Base-by-base conservation (phyloP, 331 rosid genomes). In the Rosa hybrid region DNA sequence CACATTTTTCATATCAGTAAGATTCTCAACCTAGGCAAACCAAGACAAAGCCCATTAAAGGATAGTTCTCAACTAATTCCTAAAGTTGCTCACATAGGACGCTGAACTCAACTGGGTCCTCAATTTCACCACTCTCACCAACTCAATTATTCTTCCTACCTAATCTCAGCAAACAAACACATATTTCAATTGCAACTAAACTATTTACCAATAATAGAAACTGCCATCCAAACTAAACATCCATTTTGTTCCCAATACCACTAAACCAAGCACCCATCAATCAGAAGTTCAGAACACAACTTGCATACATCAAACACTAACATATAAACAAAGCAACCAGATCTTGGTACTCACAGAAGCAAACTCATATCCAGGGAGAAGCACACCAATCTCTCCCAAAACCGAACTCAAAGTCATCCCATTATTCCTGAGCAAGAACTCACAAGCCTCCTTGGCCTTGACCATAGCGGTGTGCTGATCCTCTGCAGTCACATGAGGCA, bases 401-500 rank as follows among this genome's bases (percentile, higher is more conserved):
- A 89, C 49, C 8, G 89, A 86, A 54, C 90, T 91, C 84, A 93
- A 71, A 12, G 94, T 88, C 25, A 75, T 84, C 49, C 87, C 86
- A 39, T 91, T 90, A 30, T 82, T 80, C 50, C 68, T 74, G 77
- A 65, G 81, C 86, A 95, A 77, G n/a, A 93, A 80, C 14, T 77
- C 85, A 71, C 98, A 91, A 1, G 90, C 99, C 80, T 88, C 94
- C 68, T 80, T 75, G 41, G 99, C 94, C 83, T 90, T 95, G 1
- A 84, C 86, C 92, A 96, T 90, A 44, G 98, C 98, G 0, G 81
- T 84, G 1, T 86, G 68, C 83, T 93, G 98, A 77, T 96, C 98
- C 90, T 93, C 99, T 1, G 98, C 97, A 41, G 98, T 93, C 56
- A 95, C 98, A 87, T 82, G 89, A 5, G 98, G 99, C 86, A 95